Evolutionary conservation across 2,329 filamentous ascomycete species (phyloP).

Genomic region (Penicillium sp.): DNA sequence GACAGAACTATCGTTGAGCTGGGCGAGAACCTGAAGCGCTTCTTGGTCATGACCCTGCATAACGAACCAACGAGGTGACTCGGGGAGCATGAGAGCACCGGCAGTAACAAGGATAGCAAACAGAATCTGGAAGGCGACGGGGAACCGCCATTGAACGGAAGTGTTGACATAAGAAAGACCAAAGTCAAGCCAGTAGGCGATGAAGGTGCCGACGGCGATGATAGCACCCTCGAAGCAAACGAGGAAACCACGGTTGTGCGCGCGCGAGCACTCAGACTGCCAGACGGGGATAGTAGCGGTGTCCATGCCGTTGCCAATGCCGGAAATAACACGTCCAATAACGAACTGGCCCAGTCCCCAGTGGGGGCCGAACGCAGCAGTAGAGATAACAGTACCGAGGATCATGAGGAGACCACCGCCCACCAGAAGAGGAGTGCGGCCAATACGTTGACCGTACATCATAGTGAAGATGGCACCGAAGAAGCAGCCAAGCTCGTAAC

Average conservation of each 20-base stretch:
- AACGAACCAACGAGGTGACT: conserved; percentile 56
- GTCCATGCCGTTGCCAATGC: conserved; percentile 37
- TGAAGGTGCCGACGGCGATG: conserved; percentile 33
- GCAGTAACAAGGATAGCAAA: conserved; percentile 33
- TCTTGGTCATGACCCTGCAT: conserved; percentile 49
- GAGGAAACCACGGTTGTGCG: conserved; percentile 36
- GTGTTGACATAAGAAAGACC: conserved; percentile 34
- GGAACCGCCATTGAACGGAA: conserved; percentile 44
- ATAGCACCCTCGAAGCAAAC: conserved; percentile 36
- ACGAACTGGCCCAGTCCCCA: conserved; percentile 44
- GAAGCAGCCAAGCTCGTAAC: conserved; percentile 51
- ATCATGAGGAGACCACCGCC: conserved; percentile 52
- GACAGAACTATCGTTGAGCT: conserved; percentile 37
- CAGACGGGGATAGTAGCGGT: conserved; percentile 42
- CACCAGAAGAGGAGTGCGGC: conserved; percentile 47
- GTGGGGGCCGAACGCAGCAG: conserved; percentile 19
- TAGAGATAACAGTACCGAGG: conserved; percentile 33
- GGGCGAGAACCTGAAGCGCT: conserved; percentile 48
- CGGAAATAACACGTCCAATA: conserved; percentile 39
- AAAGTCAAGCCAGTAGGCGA: conserved; percentile 39
- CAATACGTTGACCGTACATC: conserved; percentile 29
- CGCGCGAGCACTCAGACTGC: conserved; percentile 38
- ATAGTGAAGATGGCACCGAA: conserved; percentile 34
- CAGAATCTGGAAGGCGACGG: conserved; percentile 49
- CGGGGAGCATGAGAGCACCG: conserved; percentile 42